Conservation (phyloP, 306 rosid genomes). For the Alnus rubra region DNA sequence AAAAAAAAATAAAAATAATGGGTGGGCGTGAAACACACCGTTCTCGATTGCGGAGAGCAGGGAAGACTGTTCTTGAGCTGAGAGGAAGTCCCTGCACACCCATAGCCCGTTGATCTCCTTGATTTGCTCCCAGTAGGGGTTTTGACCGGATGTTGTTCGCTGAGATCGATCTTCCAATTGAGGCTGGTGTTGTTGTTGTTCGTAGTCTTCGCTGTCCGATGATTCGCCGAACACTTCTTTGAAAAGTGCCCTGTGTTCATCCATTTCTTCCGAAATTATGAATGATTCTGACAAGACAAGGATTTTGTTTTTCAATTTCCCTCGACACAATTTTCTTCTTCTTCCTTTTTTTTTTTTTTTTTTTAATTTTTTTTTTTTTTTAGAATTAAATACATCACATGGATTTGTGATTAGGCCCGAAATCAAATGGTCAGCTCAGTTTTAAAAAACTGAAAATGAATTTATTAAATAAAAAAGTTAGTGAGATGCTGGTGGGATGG, state of each 20-base stretch:
- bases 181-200: background rate
- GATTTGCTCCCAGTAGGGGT: conserved; percentile 39
- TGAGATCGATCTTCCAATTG: conserved; percentile 10
- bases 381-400: too few species aligned
- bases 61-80: conserved; percentile 42
- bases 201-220: conserved; percentile 45
- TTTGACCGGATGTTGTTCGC: background rate
- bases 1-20: background rate
- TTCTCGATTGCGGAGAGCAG: conserved; percentile 56
- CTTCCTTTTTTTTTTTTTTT: too few species aligned
- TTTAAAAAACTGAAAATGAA: too few species aligned
- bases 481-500: too few species aligned
- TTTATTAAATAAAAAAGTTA: too few species aligned
- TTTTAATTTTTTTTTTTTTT: too few species aligned
- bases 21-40: conserved; percentile 31
- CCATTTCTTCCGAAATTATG: conserved; percentile 6
- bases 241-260: conserved; percentile 29
- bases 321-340: too few species aligned
- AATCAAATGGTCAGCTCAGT: too few species aligned
- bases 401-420: too few species aligned
- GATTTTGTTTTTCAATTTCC: too few species aligned
- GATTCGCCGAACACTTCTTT: conserved; percentile 68
- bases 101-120: conserved; percentile 61
- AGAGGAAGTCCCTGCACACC: conserved; percentile 58
- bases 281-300: background rate